Evolutionary conservation across 176 grass and related monocot genomes (phyloP).

Genomic region (Poa pratensis): DNA sequence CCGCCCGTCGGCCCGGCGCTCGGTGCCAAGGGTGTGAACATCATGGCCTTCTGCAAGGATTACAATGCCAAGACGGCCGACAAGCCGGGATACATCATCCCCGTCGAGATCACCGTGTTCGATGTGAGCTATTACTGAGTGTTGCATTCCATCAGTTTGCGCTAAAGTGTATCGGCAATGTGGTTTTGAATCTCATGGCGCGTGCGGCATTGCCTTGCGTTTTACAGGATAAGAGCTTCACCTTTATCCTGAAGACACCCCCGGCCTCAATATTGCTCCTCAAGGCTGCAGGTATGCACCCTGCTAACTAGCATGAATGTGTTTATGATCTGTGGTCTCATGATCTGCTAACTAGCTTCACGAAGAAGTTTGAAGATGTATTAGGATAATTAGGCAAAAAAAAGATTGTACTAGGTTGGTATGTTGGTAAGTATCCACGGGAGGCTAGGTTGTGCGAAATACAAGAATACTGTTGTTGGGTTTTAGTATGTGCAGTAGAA

Average conservation of each 20-base stretch:
- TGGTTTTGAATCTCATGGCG: not conserved
- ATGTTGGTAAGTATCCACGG: not conserved
- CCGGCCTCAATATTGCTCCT: slow-evolving; percentile 93
- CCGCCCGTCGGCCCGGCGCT: slow-evolving; percentile 92
- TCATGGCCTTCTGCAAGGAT: slow-evolving; percentile 98
- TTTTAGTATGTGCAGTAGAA: not conserved
- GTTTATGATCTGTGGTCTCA: not conserved
- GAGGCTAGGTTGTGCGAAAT: not conserved
- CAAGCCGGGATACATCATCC: slow-evolving; percentile 92
- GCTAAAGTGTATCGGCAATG: slow-evolving; percentile 13
- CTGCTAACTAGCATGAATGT: not conserved
- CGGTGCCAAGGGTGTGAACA: slow-evolving; percentile 96
- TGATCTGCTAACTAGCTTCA: not conserved
- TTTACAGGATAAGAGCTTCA: slow-evolving; percentile 93
- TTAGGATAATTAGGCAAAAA: not conserved
- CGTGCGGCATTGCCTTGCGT: slow-evolving; percentile 20
- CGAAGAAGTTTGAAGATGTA: not conserved
- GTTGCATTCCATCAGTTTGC: not conserved
- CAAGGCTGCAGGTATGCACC: slow-evolving; percentile 85
- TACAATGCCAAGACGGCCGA: slow-evolving; percentile 98
- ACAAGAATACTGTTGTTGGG: not conserved
- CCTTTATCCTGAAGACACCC: slow-evolving; percentile 95
- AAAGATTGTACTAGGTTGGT: not conserved
- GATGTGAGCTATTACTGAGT: slow-evolving; percentile 57
- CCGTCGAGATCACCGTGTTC: slow-evolving; percentile 97